phyloP scores from a whole-genome alignment of 495 filamentous ascomycete genomes.

The Melanomma pulvis-pyrius region DNA sequence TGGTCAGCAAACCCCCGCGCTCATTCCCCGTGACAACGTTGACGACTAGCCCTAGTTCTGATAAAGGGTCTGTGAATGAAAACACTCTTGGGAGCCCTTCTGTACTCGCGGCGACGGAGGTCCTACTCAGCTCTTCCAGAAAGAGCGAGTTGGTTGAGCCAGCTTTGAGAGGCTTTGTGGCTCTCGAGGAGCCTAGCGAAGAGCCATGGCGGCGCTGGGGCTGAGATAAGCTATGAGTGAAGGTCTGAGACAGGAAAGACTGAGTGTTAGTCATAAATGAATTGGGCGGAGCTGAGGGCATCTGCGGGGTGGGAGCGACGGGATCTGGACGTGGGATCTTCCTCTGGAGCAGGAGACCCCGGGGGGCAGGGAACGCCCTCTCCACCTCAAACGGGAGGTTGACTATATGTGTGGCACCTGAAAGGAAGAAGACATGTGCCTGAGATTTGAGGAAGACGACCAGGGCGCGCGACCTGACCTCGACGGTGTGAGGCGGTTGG shows the following conservation, averaged over 20 bases:
- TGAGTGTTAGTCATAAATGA: slow-evolving; percentile 66
- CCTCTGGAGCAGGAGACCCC: slow-evolving; percentile 82
- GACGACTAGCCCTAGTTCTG: slow-evolving; percentile 86
- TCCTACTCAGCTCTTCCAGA: slow-evolving; percentile 30
- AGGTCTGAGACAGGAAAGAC: slow-evolving; percentile 50
- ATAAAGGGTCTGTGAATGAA: slow-evolving; percentile 81
- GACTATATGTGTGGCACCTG: slow-evolving; percentile 83
- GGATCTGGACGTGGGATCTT: slow-evolving; percentile 53
- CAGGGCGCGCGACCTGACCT: slow-evolving; percentile 63
- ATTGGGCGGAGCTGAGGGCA: slow-evolving; percentile 65
- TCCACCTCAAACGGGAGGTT: slow-evolving; percentile 95
- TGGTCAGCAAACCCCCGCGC: slow-evolving; percentile 21
- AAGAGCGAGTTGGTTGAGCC: slow-evolving; percentile 24
- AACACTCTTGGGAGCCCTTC: slow-evolving; percentile 77
- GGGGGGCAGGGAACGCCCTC: slow-evolving; percentile 76
- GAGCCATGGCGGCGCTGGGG: slow-evolving; percentile 21
- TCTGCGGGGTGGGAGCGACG: slow-evolving; percentile 41
- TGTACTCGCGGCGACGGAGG: slow-evolving; percentile 7
- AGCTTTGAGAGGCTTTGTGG: slow-evolving; percentile 15
- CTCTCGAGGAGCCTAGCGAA: slow-evolving; percentile 16
- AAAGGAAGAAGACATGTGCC: slow-evolving; percentile 89
- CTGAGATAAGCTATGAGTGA: slow-evolving; percentile 36
- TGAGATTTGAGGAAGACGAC: slow-evolving; percentile 92
- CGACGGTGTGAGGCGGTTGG: slow-evolving; percentile 8
- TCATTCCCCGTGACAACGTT: slow-evolving; percentile 27